A percentile compares a stretch with the other conserved stretches of the same genome.
These are phyloP conservation scores for Annulohypoxylon nitens DNA, from an alignment of 495 filamentous ascomycete genomes.

Conservation along the genomic window DNA sequence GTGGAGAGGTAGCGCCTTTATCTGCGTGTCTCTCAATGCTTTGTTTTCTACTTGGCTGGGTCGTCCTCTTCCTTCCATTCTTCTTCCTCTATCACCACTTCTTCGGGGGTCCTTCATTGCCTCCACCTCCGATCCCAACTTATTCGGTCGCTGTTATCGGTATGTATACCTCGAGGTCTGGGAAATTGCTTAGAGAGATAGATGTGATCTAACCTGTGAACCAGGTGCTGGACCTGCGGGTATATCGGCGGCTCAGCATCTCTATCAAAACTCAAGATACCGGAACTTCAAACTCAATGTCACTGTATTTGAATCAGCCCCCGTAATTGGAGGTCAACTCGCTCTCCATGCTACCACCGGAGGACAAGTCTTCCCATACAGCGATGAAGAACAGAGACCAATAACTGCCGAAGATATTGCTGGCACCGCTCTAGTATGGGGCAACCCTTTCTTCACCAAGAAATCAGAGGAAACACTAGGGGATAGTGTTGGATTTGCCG, in stretches of 20 bases:
- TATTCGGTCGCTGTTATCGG: slow-evolving; percentile 46
- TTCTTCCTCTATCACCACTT: slow-evolving; percentile 2
- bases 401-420: slow-evolving; percentile 49
- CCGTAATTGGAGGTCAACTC: slow-evolving; percentile 44
- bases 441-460: slow-evolving; percentile 45
- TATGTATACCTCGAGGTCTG: slow-evolving; percentile 23
- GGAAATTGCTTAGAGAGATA: not conserved
- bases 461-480: slow-evolving; percentile 35
- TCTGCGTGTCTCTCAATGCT: not conserved
- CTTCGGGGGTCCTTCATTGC: not conserved
- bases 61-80: not conserved
- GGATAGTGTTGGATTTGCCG: slow-evolving; percentile 41
- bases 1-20: not conserved
- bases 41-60: not conserved
- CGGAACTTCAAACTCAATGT: slow-evolving; percentile 38
- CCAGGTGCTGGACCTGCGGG: slow-evolving; percentile 49
- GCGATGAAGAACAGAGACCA: slow-evolving; percentile 37
- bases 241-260: slow-evolving; percentile 47
- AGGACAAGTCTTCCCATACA: slow-evolving; percentile 34
- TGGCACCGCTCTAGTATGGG: slow-evolving; percentile 43
- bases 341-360: slow-evolving; percentile 38
- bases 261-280: slow-evolving; percentile 14
- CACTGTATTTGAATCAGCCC: slow-evolving; percentile 47
- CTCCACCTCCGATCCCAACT: slow-evolving; percentile 27
- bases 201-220: slow-evolving; percentile 16